These are phyloP conservation scores for Eucalyptus tenuipes DNA, from an alignment of 345 rosid genomes.

Conservation along the genomic window DNA sequence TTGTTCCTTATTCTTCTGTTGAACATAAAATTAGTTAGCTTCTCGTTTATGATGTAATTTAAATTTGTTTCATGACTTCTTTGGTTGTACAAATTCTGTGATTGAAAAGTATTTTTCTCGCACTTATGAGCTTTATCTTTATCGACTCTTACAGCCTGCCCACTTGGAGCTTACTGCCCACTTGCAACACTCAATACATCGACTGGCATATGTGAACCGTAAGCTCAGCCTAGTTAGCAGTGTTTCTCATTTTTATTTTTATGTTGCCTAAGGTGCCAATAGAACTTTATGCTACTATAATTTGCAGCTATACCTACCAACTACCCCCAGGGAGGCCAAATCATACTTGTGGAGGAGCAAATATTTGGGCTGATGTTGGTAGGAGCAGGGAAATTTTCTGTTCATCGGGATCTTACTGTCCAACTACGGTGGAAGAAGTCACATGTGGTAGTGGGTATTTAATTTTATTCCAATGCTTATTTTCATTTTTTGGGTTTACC, in stretches of 20 bases:
- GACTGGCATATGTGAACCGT: slow-evolving; percentile 66
- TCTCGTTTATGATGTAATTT: background rate
- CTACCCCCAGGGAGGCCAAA: slow-evolving; percentile 55
- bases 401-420: slow-evolving; percentile 51
- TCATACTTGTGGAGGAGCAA: slow-evolving; percentile 94
- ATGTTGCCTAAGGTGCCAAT: background rate
- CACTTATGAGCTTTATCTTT: background rate
- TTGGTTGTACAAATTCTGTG: background rate
- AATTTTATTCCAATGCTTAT: background rate
- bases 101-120: background rate
- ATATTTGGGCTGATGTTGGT: slow-evolving; percentile 75
- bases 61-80: background rate
- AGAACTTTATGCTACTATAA: background rate
- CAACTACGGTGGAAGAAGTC: slow-evolving; percentile 19
- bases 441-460: slow-evolving; percentile 52
- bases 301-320: slow-evolving; percentile 73
- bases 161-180: slow-evolving; percentile 59
- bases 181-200: slow-evolving; percentile 28
- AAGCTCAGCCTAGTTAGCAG: slow-evolving; percentile 7
- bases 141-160: slow-evolving; percentile 41
- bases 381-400: slow-evolving; percentile 71
- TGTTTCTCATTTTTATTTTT: background rate
- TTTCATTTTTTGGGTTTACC: background rate
- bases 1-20: background rate
- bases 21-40: background rate